Evolutionary conservation across 441 rosid species (phyloP).

Genomic region (Pelargonium citronellum): DNA sequence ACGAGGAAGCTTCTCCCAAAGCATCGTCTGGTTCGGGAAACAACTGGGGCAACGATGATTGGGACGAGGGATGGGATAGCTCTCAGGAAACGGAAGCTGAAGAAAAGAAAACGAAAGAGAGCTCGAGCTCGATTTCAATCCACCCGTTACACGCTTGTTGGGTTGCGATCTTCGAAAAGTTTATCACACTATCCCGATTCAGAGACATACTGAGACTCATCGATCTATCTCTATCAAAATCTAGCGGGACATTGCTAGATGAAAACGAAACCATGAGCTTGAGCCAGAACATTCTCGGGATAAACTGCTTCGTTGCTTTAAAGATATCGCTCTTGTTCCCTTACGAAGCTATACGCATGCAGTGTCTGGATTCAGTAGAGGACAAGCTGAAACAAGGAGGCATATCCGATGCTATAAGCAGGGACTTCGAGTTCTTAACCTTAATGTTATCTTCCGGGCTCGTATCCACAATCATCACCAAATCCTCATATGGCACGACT

Average conservation of each 20-base stretch:
- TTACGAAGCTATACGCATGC: constrained; percentile 46
- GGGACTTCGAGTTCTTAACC: constrained; percentile 53
- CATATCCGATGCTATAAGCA: constrained; percentile 34
- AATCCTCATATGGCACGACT: constrained; percentile 41
- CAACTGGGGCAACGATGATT: constrained; percentile 69
- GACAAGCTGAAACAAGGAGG: constrained; percentile 60
- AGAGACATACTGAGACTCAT: constrained; percentile 47
- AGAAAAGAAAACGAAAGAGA: constrained; percentile 38
- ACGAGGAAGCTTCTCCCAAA: constrained; percentile 40
- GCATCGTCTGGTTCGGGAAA: constrained; percentile 36
- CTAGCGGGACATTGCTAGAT: constrained; percentile 45
- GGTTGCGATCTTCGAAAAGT: constrained; percentile 54
- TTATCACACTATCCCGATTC: constrained; percentile 30
- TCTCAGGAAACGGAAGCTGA: constrained; percentile 71
- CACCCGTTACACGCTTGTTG: constrained; percentile 87
- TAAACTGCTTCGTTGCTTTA: constrained; percentile 44
- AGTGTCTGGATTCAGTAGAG: constrained; percentile 51
- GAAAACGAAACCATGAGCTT: constrained; percentile 56
- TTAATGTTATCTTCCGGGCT: constrained; percentile 60
- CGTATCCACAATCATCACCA: constrained; percentile 41
- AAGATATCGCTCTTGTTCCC: constrained; percentile 73
- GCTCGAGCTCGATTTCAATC: constrained; percentile 24
- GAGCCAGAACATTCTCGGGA: constrained; percentile 27
- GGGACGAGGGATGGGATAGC: constrained; percentile 99
- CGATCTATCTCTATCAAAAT: constrained; percentile 55